Evolutionary conservation across 208 protist species (phyloP).

Genomic region (Trypanosoma cruzi): DNA sequence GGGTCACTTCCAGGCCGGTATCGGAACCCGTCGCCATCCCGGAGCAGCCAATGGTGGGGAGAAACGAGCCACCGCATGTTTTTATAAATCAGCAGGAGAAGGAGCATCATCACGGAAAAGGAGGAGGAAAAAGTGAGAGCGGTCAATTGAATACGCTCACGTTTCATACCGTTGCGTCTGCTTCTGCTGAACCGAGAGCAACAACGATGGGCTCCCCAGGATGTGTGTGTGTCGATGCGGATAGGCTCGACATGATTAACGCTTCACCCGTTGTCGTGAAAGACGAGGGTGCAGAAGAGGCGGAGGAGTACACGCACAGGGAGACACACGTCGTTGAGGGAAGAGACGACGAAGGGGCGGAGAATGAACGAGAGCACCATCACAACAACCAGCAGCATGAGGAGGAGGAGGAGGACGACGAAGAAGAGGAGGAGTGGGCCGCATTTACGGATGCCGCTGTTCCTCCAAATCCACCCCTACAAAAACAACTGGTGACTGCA

Average conservation of each 20-base stretch:
- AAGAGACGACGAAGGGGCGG: not conserved
- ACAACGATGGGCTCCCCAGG: no score
- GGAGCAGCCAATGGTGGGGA: not conserved
- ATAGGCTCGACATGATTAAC: no score
- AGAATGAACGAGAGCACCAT: not conserved
- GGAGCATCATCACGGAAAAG: not conserved
- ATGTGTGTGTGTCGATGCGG: no score
- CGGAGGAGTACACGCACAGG: not conserved
- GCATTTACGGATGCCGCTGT: constrained; percentile 15
- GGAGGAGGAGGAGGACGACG: not conserved
- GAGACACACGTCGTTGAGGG: no score
- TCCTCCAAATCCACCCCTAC: not conserved
- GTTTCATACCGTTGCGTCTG: no score
- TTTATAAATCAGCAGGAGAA: not conserved
- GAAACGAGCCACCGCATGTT: not conserved
- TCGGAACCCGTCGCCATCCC: not conserved
- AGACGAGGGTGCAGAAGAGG: not conserved
- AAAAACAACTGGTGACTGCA: not conserved
- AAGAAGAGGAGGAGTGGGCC: constrained; percentile 13
- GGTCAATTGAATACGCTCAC: no score
- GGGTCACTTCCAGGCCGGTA: not conserved
- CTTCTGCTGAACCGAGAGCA: no score
- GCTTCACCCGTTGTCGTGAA: no score
- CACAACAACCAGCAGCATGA: not conserved
- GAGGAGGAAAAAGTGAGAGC: no score